Evolutionary conservation across 2,329 filamentous ascomycete genomes (phyloP), one percentile per base, ranked within the genome.

Genomic region (Acrodontium crateriforme): DNA sequence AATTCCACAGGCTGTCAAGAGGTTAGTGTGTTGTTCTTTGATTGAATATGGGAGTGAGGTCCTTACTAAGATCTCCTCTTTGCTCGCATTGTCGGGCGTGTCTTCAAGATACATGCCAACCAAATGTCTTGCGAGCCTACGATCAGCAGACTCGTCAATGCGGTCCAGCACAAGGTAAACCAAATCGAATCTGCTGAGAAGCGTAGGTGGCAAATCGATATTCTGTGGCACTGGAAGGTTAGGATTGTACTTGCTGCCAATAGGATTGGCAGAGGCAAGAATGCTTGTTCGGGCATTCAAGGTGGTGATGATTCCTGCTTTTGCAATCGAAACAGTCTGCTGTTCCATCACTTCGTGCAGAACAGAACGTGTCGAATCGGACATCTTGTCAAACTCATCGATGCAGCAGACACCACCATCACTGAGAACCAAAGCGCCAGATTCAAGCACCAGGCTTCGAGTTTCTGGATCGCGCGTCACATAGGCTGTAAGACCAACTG

Each of bases 31-130:
- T 18, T 14, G 16, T 28, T 19, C 23, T 15, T 46, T 28, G 28
- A 33, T 24, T 30, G 24, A n/a, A 23, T 16, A 18, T 10, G 14
- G 4, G 6, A 31, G 26, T 12, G 27, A 11, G 17, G 16, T 12
- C 62, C 77, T 66, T 67, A 84, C 78, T 38, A 94, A 59, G 36
- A 95, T 77, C 46, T 95, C 89, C 17, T 76, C 66, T 25, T 60
- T 65, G 18, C 74, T 73, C 1, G 81, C 89, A 34, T 85, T 85
- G 16, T 93, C 81, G 2, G 89, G 91, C 22, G 72, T 79, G 50
- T 98, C 89, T 54, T 98, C 89, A 14, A 98, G 67, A 50, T 98
- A 98, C 76, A 98, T 91, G 31, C 83, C 83, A 17, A 98, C 72
- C 45, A 98, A 61, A 63, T 98, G 89, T 49, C 85, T 79, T 9